Percentiles rank a stretch among this genome's conserved stretches.
Evolutionary conservation across 2,329 filamentous ascomycete species (phyloP).

Genomic region (Alternaria sp.): DNA sequence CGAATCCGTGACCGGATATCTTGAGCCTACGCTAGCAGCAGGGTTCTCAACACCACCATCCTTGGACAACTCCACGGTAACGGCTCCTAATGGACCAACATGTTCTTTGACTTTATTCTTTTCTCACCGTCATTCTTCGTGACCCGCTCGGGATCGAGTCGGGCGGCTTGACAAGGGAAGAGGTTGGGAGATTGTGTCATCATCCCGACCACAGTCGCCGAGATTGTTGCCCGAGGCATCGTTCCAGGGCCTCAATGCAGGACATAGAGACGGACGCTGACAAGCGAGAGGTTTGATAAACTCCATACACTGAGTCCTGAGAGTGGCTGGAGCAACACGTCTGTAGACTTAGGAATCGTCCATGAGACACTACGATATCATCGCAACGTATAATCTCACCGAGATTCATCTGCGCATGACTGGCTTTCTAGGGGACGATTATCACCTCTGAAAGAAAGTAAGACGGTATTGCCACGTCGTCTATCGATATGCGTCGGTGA

Average conservation of each 20-base stretch:
- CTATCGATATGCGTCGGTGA: too few species aligned
- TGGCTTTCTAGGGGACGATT: accelerated
- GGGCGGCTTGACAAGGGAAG: not conserved
- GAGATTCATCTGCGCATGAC: accelerated
- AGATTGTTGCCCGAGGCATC: not conserved
- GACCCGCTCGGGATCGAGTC: not conserved
- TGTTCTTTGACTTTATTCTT: slow-evolving; percentile 6
- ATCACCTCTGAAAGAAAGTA: too few species aligned
- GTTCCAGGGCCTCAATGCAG: not conserved
- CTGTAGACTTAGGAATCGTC: too few species aligned
- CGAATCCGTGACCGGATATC: slow-evolving; percentile 5
- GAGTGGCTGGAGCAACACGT: too few species aligned
- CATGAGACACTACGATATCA: too few species aligned
- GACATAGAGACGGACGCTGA: too few species aligned
- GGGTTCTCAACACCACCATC: slow-evolving; percentile 14
- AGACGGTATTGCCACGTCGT: too few species aligned
- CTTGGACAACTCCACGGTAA: slow-evolving; percentile 8
- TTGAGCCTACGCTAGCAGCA: slow-evolving; percentile 13
- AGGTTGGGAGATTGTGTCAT: not conserved
- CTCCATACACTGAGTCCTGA: accelerated
- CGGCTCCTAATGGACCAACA: slow-evolving; percentile 1
- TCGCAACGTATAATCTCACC: too few species aligned
- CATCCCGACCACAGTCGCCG: not conserved
- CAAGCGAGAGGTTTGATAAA: too few species aligned
- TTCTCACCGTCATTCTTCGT: not conserved